A percentile compares a stretch with the other conserved stretches of the same genome.
Conservation (phyloP, 2,329 filamentous ascomycete species). For the Aspergillus nomiae region DNA sequence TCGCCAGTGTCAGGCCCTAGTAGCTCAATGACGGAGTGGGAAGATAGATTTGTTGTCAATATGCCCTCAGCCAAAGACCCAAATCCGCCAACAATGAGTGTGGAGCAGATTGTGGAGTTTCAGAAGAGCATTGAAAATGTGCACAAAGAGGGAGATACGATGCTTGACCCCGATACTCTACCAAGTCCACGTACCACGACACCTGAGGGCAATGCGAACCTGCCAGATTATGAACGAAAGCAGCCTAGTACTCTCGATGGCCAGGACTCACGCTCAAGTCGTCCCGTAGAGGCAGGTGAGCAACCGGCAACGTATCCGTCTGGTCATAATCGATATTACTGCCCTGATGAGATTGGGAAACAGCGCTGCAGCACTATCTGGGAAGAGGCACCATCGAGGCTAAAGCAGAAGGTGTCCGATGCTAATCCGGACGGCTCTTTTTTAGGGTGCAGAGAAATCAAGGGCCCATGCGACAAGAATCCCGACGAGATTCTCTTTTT, state of each 20-base stretch:
- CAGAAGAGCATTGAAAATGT: slow-evolving; percentile 40
- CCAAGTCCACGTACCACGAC: slow-evolving; percentile 34
- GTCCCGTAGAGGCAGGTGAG: slow-evolving; percentile 12
- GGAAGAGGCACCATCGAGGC: slow-evolving; percentile 31
- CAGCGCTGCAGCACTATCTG: slow-evolving; percentile 39
- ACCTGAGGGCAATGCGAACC: slow-evolving; percentile 33
- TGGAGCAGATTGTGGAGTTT: slow-evolving; percentile 41
- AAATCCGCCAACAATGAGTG: slow-evolving; percentile 42
- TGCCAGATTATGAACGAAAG: slow-evolving; percentile 22
- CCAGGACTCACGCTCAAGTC: slow-evolving; percentile 20
- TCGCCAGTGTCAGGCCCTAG: slow-evolving; percentile 35
- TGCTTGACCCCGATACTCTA: slow-evolving; percentile 34
- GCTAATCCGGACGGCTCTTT: slow-evolving; percentile 38
- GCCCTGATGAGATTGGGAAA: slow-evolving; percentile 43
- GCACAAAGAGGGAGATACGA: slow-evolving; percentile 30
- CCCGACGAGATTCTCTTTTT: slow-evolving; percentile 42
- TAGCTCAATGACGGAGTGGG: slow-evolving; percentile 37
- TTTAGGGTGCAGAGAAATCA: slow-evolving; percentile 44
- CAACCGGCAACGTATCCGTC: slow-evolving; percentile 2
- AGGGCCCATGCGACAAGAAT: slow-evolving; percentile 34
- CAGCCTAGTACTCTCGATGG: slow-evolving; percentile 20
- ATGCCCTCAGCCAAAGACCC: slow-evolving; percentile 48
- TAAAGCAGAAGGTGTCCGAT: slow-evolving; percentile 22
- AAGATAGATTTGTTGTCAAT: slow-evolving; percentile 46
- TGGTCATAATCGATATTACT: slow-evolving; percentile 34